phyloP scores from a whole-genome alignment of 495 filamentous ascomycete genomes.

The Podospora tetraspora region DNA sequence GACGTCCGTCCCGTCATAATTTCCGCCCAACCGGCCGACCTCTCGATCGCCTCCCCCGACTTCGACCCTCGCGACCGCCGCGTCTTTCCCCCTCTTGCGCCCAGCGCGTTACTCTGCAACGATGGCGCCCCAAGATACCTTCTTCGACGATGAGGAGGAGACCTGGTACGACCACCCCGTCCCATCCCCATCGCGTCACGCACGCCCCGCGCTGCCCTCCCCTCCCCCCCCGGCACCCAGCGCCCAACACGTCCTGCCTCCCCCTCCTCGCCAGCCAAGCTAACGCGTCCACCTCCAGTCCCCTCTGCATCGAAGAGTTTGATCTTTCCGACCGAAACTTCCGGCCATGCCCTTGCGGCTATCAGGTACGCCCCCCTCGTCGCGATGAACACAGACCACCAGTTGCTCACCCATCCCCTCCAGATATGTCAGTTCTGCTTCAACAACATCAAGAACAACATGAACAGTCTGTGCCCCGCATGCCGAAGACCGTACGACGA shows the following conservation, averaged over 20 bases:
- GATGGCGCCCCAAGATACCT: constrained; percentile 84
- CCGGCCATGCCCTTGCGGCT: constrained; percentile 94
- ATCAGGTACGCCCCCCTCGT: constrained; percentile 62
- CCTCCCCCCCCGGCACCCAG: not conserved
- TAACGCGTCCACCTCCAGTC: constrained; percentile 38
- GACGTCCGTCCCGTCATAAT: not conserved
- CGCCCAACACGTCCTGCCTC: not conserved
- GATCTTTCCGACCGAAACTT: constrained; percentile 97
- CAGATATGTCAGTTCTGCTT: constrained; percentile 99
- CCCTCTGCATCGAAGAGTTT: constrained; percentile 98
- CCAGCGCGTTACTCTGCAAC: constrained; percentile 31
- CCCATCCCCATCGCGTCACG: constrained; percentile 20
- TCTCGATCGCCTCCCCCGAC: constrained; percentile 5
- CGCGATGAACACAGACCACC: constrained; percentile 10
- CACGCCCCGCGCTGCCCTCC: not conserved
- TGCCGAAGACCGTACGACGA: constrained; percentile 94
- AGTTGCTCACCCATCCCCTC: constrained; percentile 16
- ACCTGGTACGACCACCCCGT: constrained; percentile 56
- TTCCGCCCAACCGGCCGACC: not conserved
- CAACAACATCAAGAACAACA: constrained; percentile 94
- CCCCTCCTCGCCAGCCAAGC: not conserved
- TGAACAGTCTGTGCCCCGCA: constrained; percentile 93
- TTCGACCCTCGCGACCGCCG: constrained; percentile 14
- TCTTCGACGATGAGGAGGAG: constrained; percentile 96
- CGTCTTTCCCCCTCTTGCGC: not conserved